Percentiles rank a stretch among this genome's conserved stretches.
These are phyloP conservation scores for Pseudonitzschia multistriata DNA, from an alignment of 108 stramenopile genomes.

Conservation along the genomic window DNA sequence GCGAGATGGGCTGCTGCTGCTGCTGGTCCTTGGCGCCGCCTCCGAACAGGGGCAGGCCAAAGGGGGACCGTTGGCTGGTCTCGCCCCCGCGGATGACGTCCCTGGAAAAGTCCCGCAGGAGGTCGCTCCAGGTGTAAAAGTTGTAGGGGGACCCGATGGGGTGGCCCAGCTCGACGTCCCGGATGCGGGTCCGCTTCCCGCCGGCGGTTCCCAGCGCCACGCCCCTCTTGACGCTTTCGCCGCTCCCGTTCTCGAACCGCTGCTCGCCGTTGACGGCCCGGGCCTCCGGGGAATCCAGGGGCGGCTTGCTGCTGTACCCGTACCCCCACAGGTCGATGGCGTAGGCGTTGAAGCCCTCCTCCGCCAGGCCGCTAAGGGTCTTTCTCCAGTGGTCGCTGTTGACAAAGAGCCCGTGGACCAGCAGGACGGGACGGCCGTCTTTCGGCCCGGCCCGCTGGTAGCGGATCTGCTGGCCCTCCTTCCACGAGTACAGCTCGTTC, in stretches of 20 bases:
- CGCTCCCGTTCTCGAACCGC: slow-evolving; percentile 43
- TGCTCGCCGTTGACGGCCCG: slow-evolving; percentile 60
- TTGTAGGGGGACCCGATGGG: slow-evolving; percentile 77
- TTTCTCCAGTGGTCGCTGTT: slow-evolving; percentile 87
- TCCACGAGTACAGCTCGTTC: slow-evolving; percentile 75
- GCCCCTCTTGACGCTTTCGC: slow-evolving; percentile 5
- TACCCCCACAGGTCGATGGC: slow-evolving; percentile 90
- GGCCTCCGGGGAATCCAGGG: slow-evolving; percentile 45
- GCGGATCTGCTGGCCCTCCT: slow-evolving; percentile 54
- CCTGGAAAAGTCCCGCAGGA: slow-evolving; percentile 66
- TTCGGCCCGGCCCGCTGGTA: slow-evolving; percentile 74
- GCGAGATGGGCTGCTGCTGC: slow-evolving; percentile 41
- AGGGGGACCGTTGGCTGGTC: not conserved
- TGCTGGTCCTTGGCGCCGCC: slow-evolving; percentile 8
- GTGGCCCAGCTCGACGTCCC: slow-evolving; percentile 64
- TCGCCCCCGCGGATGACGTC: slow-evolving; percentile 47
- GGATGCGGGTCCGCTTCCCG: slow-evolving; percentile 41
- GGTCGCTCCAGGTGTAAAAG: slow-evolving; percentile 90
- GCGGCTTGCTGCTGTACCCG: slow-evolving; percentile 88
- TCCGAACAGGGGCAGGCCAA: not conserved
- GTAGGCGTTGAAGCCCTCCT: slow-evolving; percentile 62
- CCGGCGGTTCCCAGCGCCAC: slow-evolving; percentile 58
- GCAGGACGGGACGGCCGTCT: slow-evolving; percentile 45
- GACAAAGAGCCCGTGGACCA: slow-evolving; percentile 85
- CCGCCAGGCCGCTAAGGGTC: slow-evolving; percentile 54